Evolutionary conservation across 2,329 filamentous ascomycete genomes (phyloP), one percentile per base, ranked within the genome.

Genomic region (Xylariaceae sp.): DNA sequence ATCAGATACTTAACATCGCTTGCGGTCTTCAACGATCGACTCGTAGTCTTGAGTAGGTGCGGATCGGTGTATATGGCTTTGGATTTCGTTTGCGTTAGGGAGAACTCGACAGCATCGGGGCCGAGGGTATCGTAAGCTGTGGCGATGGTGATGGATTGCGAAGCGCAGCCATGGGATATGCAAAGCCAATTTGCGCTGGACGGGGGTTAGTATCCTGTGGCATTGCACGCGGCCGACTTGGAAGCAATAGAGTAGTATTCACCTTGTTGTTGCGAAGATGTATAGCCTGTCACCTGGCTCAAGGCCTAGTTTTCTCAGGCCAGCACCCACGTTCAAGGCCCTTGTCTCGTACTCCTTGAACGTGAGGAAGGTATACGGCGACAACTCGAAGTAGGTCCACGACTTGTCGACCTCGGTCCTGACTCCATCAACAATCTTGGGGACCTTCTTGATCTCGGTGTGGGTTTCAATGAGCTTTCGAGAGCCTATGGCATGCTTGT

Each of bases 51-150:
- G 59, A 89, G 77, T 48, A 96, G 85, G 66, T 90, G 86, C 7
- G 93, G 89, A 71, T 97, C 93, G 60, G 91, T 83, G 76, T 93
- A 96, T 79, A 97, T 93, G 73, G 88, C 88, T 67, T 86, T 86
- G 50, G 91, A 89, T 60, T 86, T 80, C 50, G 91, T 95, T 76
- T 96, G 90, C 20, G 87, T 80, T 62, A 97, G 83, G 2, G 92
- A 96, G 78, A 96, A 92, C 77, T 89, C 86, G 61, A 97, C 83
- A 45, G 92, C 93, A 60, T 88, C 86, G 67, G 91, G 84, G 51
- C 93, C 93, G 44, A 97, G 87, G 26, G 92, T 96, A 74, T 97
- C 93, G 75, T 97, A 97, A 48, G 93, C 92, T 44, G 93, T 98
- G 48, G 97, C 93, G 64, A 97, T 93, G 56, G 90, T 86, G 72